phyloP scores from a whole-genome alignment of 257 asterid species.

The Primulina tabacum region DNA sequence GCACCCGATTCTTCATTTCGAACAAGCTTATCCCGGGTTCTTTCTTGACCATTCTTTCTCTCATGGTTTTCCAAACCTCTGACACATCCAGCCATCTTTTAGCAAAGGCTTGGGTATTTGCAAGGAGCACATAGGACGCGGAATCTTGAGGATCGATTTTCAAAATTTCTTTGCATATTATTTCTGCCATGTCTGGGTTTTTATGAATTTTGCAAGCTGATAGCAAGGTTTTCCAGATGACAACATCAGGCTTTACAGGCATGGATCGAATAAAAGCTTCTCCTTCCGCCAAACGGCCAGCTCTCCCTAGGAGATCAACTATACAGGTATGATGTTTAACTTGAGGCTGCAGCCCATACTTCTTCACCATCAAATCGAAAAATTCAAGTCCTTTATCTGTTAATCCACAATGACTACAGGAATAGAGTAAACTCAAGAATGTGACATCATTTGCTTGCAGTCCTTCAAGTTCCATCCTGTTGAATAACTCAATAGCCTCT shows the following conservation, averaged over 20 bases:
- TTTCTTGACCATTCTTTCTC: conserved; percentile 62
- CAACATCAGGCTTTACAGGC: conserved; percentile 57
- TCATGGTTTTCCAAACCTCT: conserved; percentile 61
- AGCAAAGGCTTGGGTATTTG: conserved; percentile 65
- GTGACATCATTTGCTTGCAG: conserved; percentile 58
- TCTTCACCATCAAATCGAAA: conserved; percentile 50
- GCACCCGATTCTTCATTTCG: conserved; percentile 60
- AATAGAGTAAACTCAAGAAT: conserved; percentile 77
- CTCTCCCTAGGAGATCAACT: conserved; percentile 88
- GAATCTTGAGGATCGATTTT: conserved; percentile 67
- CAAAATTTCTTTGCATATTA: conserved; percentile 55
- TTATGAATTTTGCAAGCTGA: conserved; percentile 80
- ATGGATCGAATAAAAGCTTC: conserved; percentile 68
- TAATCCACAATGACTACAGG: conserved; percentile 87
- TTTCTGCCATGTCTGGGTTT: conserved; percentile 59
- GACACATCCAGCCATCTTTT: conserved; percentile 62
- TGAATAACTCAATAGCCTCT: conserved; percentile 56
- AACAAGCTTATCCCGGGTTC: conserved; percentile 89
- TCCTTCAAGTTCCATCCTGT: conserved; percentile 55
- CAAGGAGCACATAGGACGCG: conserved; percentile 73
- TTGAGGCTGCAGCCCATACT: conserved; percentile 55
- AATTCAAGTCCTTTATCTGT: conserved; percentile 67
- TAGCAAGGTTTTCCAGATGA: conserved; percentile 76
- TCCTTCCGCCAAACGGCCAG: conserved; percentile 76
- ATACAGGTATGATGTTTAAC: conserved; percentile 83